Evolutionary conservation across 129 eudicot species (phyloP), one percentile per base, ranked within the genome.

Genomic region (Flaveria robusta): DNA sequence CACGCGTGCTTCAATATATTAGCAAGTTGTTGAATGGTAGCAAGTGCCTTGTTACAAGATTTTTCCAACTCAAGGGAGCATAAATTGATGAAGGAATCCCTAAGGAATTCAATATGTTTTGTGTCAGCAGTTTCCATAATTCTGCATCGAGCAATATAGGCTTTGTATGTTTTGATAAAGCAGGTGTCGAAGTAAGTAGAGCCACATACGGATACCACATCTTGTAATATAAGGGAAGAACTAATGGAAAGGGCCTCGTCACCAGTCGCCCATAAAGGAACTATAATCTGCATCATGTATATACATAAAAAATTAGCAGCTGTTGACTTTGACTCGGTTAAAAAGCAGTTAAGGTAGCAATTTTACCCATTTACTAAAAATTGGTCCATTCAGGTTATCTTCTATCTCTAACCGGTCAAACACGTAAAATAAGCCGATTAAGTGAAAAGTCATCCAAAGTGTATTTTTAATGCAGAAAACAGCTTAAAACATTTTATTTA

Each of bases 261-360:
- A 60, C 95, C 96, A 13, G 99, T 87, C 45, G 94, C 92, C 99
- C 99, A 95, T 51, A 95, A 78, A 72, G 88, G 86, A 71, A 95
- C 94, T 77, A 91, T 67, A 64, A 88, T 85, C 99, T 95, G 96
- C 75, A 81, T 15, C 54, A 79, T 69, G n/a, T n/a, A 66, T 66
- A 22, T 9, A 41, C 3, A 78, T 51, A 51, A 39, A 39, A 34
- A 37, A 43, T 34, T 59, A 66, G 15, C 70, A 54, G 37, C 64
- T 42, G 2, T 43, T 16, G 31, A 60, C 14, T 29, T 63, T 64
- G 6, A 64, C 22, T 29, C 7, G 2, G 45, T 64, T 16, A 29
- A 9, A n/a, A 37, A 9, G 3, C 9, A 37, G 13, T 9, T 8
- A 18, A n/a, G 27, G 16, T 66, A 3, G 23, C 23, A 34, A 34